Conservation (phyloP, 1,284 basidiomycete species). For the Porogramme epimiltina region DNA sequence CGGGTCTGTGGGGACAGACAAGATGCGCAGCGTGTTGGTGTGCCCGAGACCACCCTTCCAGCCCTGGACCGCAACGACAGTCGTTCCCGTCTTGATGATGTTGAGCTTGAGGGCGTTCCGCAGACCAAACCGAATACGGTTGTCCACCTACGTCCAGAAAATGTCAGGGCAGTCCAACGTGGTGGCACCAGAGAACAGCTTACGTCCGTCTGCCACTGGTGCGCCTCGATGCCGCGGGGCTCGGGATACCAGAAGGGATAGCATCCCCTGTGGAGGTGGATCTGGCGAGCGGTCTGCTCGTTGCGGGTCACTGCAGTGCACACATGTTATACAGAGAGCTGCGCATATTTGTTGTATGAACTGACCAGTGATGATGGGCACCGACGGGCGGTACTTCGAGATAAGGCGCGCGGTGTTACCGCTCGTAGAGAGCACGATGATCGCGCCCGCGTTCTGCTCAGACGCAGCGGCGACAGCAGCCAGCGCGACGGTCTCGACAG, state of each 20-base stretch:
- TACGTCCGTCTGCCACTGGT: conserved; percentile 98
- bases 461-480: conserved; percentile 93
- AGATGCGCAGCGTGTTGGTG: conserved; percentile 81
- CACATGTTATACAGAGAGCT: conserved; percentile 5
- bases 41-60: conserved; percentile 98
- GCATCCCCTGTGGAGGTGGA: conserved; percentile 95
- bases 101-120: conserved; percentile 85
- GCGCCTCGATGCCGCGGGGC: conserved; percentile 82
- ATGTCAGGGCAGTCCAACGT: conserved; percentile 28
- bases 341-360: background rate
- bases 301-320: conserved; percentile 83
- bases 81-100: conserved; percentile 88
- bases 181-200: background rate
- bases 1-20: conserved; percentile 83
- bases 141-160: conserved; percentile 63
- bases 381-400: conserved; percentile 94
- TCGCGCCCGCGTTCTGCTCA: conserved; percentile 92
- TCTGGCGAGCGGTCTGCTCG: conserved; percentile 93
- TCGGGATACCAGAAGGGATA: conserved; percentile 98
- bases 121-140: conserved; percentile 90
- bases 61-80: conserved; percentile 95
- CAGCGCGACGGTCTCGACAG: conserved; percentile 91
- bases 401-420: conserved; percentile 96
- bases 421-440: conserved; percentile 95
- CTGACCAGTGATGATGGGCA: conserved; percentile 88